Conservation (phyloP, 495 filamentous ascomycete species). For the Xylaria acuta region DNA sequence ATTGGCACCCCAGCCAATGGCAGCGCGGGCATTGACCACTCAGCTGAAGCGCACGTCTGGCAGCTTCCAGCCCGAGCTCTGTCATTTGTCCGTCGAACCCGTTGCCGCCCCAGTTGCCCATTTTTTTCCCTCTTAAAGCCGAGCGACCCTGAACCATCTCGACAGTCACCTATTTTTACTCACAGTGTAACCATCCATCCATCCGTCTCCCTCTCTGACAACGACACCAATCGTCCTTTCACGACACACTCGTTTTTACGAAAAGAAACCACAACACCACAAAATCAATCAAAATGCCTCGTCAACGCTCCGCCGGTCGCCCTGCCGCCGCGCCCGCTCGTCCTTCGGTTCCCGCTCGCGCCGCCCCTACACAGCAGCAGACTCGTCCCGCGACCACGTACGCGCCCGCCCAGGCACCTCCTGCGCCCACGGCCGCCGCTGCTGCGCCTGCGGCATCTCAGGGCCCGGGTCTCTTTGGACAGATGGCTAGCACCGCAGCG, state of each 20-base stretch:
- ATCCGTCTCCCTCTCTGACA: neutral
- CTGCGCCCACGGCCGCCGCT: constrained; percentile 44
- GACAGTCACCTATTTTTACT: neutral
- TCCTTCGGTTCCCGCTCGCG: constrained; percentile 68
- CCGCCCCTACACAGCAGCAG: constrained; percentile 61
- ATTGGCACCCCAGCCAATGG: constrained; percentile 1
- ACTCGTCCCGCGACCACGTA: constrained; percentile 70
- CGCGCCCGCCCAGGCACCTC: constrained; percentile 58
- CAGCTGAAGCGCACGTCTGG: constrained; percentile 5
- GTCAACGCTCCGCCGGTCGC: constrained; percentile 70
- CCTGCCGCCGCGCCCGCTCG: constrained; percentile 60
- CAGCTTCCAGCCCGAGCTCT: constrained; percentile 23
- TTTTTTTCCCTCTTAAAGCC: constrained; percentile 31
- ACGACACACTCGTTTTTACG: neutral
- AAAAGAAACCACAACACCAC: neutral
- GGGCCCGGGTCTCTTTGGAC: constrained; percentile 77
- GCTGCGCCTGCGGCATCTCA: constrained; percentile 55
- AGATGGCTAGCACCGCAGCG: constrained; percentile 89
- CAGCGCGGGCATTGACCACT: constrained; percentile 9
- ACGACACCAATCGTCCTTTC: neutral
- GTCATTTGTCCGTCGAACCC: constrained; percentile 12
- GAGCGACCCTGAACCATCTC: constrained; percentile 25
- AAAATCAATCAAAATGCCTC: constrained; percentile 67
- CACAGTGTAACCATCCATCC: neutral
- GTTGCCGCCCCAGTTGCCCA: neutral